phyloP scores from a whole-genome alignment of 2,329 filamentous ascomycete species.

The Colletotrichum ledebouriae region DNA sequence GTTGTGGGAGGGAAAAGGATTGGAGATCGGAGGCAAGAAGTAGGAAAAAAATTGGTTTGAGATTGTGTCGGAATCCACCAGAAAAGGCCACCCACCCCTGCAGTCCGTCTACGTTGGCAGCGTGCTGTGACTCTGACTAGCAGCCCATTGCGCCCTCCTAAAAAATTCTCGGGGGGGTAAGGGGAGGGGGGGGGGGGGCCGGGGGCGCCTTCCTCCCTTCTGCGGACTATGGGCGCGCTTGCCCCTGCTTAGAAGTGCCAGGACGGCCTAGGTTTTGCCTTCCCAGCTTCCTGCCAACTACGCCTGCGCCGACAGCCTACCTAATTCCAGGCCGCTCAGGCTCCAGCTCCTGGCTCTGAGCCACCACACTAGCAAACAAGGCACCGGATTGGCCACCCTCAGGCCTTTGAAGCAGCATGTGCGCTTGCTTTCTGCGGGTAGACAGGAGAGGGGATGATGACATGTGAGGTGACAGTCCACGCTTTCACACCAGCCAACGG shows the following conservation, averaged over 20 bases:
- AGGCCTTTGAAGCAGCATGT: constrained; percentile 29
- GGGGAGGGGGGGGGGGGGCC: background rate
- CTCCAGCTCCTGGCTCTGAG: constrained; percentile 33
- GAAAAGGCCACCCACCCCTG: constrained; percentile 49
- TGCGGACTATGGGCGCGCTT: background rate
- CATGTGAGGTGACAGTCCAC: constrained; percentile 42
- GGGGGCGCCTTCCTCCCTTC: constrained; percentile 30
- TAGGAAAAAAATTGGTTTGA: constrained; percentile 52
- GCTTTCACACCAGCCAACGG: constrained; percentile 31
- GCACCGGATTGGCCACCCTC: constrained; percentile 37
- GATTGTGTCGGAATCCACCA: constrained; percentile 47
- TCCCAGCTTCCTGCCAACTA: background rate
- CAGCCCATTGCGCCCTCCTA: background rate
- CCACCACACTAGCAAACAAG: constrained; percentile 30
- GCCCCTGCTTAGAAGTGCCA: background rate
- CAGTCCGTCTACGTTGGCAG: constrained; percentile 32
- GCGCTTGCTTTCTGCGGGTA: constrained; percentile 30
- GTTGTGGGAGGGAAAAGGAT: constrained; percentile 47
- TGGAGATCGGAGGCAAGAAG: constrained; percentile 50
- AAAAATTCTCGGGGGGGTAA: background rate
- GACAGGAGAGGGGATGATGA: constrained; percentile 30
- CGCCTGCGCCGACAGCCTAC: constrained; percentile 1
- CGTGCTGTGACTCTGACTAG: constrained; percentile 24
- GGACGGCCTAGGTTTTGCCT: constrained; percentile 6
- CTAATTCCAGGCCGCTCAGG: constrained; percentile 11